phyloP scores from a whole-genome alignment of 257 asterid genomes.

The Leonotis leonurus region DNA sequence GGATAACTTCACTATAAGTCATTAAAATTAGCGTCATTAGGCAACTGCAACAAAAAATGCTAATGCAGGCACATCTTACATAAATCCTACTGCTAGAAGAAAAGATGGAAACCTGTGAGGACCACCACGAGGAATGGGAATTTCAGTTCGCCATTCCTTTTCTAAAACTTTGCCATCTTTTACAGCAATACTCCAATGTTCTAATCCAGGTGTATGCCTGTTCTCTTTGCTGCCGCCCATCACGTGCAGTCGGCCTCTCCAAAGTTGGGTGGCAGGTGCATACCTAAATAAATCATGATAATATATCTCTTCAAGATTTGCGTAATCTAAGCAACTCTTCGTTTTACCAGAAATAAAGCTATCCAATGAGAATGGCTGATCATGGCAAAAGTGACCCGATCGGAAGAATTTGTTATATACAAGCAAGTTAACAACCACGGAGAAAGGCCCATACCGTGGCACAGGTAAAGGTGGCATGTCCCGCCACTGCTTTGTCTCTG shows the following conservation, averaged over 20 bases:
- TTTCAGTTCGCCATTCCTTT: constrained; percentile 68
- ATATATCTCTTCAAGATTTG: background rate
- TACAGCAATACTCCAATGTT: constrained; percentile 93
- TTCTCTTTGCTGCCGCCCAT: constrained; percentile 98
- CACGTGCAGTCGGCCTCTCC: constrained; percentile 93
- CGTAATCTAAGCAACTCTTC: background rate
- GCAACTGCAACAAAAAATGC: background rate
- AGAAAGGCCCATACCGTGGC: constrained; percentile 48
- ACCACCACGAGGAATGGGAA: constrained; percentile 93
- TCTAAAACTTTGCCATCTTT: constrained; percentile 76
- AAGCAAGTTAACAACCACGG: background rate
- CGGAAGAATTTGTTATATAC: background rate
- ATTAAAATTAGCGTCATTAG: background rate
- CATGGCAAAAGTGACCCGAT: background rate
- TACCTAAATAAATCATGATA: constrained; percentile 45
- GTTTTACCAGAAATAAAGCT: background rate
- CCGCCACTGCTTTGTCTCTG: constrained; percentile 64
- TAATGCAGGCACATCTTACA: background rate
- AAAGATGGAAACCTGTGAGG: constrained; percentile 64
- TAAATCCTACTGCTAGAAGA: background rate
- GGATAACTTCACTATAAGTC: background rate
- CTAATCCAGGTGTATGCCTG: constrained; percentile 61
- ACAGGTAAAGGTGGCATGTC: constrained; percentile 72
- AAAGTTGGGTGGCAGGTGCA: constrained; percentile 94
- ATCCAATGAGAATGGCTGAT: background rate